Conservation (phyloP, 192 early-diverging fungal species). For the Coemansia interrupta region DNA sequence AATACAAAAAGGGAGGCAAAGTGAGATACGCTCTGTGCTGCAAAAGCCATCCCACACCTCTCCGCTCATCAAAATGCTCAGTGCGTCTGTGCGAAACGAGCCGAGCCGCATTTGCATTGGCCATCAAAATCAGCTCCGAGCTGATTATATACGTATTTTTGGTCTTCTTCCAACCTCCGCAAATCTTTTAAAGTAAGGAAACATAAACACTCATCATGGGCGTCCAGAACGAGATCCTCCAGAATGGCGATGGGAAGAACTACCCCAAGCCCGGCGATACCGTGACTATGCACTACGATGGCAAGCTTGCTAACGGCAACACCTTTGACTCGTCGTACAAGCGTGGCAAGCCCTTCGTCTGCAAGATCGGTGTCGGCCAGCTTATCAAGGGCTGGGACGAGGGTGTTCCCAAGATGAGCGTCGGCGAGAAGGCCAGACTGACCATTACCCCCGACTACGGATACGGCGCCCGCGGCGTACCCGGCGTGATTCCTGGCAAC, state of each 20-base stretch:
- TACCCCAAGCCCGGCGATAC: constrained; percentile 62
- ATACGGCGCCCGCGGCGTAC: constrained; percentile 75
- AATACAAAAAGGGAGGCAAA: not conserved
- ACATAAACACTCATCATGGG: constrained; percentile 18
- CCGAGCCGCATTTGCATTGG: too few species aligned
- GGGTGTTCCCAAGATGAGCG: constrained; percentile 91
- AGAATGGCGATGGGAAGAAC: constrained; percentile 22
- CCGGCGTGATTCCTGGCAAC: constrained; percentile 76
- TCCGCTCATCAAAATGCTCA: not conserved
- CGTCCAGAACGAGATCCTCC: constrained; percentile 27
- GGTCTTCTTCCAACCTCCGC: not conserved
- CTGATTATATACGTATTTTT: constrained; percentile 5
- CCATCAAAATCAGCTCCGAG: not conserved
- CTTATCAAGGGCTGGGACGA: constrained; percentile 88
- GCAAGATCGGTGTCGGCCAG: constrained; percentile 86
- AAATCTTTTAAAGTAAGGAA: not conserved
- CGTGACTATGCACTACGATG: constrained; percentile 70
- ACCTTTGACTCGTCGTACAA: constrained; percentile 88
- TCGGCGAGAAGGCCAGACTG: constrained; percentile 84
- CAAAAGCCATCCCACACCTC: too few species aligned
- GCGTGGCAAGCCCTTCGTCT: constrained; percentile 80
- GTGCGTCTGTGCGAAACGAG: too few species aligned
- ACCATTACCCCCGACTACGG: constrained; percentile 79
- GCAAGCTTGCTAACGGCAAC: constrained; percentile 60
- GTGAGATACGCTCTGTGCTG: not conserved